Percentiles rank a stretch among this genome's conserved stretches.
Conservation (phyloP, 805 yeast genomes). For the Wickerhamiella parazyma region DNA sequence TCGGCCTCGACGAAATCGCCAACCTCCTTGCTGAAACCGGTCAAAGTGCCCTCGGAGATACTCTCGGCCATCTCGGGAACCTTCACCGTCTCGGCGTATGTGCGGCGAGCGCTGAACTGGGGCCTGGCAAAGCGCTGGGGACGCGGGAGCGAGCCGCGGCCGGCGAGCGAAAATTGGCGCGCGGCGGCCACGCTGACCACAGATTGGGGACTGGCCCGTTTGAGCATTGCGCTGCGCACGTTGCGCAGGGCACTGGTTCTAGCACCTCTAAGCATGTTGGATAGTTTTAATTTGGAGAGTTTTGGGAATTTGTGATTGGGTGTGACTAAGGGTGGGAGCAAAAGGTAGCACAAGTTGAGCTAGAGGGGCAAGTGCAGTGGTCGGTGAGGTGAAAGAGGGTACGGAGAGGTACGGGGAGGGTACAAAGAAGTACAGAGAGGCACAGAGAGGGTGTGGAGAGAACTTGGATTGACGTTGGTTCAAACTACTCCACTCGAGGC, state of each 20-base stretch:
- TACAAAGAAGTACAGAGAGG: no score
- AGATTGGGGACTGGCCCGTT: background rate
- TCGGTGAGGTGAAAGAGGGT: no score
- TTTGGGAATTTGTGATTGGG: background rate
- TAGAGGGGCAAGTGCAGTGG: no score
- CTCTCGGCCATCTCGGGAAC: slow-evolving; percentile 99
- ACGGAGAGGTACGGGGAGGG: no score
- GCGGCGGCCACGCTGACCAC: background rate
- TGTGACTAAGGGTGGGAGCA: background rate
- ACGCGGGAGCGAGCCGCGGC: slow-evolving; percentile 7
- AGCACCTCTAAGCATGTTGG: slow-evolving; percentile 9
- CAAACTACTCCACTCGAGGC: no score
- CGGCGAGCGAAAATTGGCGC: slow-evolving; percentile 7
- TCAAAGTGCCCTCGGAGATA: slow-evolving; percentile 88
- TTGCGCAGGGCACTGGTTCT: slow-evolving; percentile 5
- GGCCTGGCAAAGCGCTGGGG: slow-evolving; percentile 8
- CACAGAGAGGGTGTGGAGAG: no score
- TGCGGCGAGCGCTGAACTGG: slow-evolving; percentile 11
- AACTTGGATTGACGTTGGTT: no score
- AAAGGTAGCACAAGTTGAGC: no score
- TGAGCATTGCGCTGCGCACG: slow-evolving; percentile 5
- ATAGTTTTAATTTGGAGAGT: background rate
- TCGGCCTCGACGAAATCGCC: slow-evolving; percentile 82
- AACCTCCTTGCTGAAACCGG: slow-evolving; percentile 43
- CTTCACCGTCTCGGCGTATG: slow-evolving; percentile 40